Evolutionary conservation across 2,329 filamentous ascomycete species (phyloP), one percentile per base, ranked within the genome.

Genomic region (Anisogramma anomala): DNA sequence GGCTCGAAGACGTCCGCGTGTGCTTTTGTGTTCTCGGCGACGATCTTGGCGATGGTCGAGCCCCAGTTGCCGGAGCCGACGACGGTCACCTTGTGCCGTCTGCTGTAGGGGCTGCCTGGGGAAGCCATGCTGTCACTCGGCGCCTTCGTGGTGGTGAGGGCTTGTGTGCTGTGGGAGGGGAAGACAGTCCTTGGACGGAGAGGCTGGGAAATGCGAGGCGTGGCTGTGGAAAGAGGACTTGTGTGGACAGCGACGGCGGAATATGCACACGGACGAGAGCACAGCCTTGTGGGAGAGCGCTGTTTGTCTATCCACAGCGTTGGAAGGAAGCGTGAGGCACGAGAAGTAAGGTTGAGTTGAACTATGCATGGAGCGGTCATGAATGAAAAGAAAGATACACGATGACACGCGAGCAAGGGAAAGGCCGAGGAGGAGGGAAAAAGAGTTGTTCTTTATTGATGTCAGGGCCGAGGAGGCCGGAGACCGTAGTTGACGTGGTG

Each of bases 31-130:
- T 94, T 98, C 63, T 98, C 89, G 52, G 88, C 88, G 39, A 95
- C 76, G 48, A 98, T 93, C 67, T 98, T 98, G 59, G 88, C 80
- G 63, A 98, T 95, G 45, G 91, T 94, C 46, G 87, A 94, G 54
- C 91, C 91, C 88, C 91, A 98, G 64, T 98, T 98, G 55, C 91
- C 91, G 39, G 89, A 96, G 53, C 91, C 91, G 51, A 98, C 77
- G 39, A 98, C 77, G 48, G 87, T 88, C 56, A 95, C 84, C 71
- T 87, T 93, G 74, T 94, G 87, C 65, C 82, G 87, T 67, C 77
- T 83, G 48, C 68, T 66, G 48, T 73, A 64, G 13, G 34, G n/a
- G 42, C 71, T 62, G 45, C 66, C 69, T 31, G 71, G 56, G 36
- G 53, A 55, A 43, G 55, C 49, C 53, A 55, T 55, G 19, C 41